Evolutionary conservation across 2,329 filamentous ascomycete species (phyloP), one percentile per base, ranked within the genome.

Genomic region (Sporothrix pallida): DNA sequence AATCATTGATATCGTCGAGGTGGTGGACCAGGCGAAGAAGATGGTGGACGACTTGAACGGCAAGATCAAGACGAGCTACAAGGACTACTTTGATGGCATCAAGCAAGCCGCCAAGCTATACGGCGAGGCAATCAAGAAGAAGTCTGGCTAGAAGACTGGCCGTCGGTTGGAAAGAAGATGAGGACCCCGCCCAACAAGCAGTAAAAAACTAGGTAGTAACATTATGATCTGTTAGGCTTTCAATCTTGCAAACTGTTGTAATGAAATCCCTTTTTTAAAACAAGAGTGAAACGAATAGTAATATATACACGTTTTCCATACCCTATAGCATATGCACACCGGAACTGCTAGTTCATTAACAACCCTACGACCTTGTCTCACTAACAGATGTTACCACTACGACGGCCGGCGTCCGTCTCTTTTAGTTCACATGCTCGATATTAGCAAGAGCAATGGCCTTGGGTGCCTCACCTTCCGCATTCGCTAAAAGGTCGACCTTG

Each of bases 31-130:
- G 52, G 20, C 52, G 52, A 13, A 56, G 20, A 56, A 56, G 20
- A 26, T 56, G 52, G 52, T 56, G 20, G 52, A 56, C 9, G 52
- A 56, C 2, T 26, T 56, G 52, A 56, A 56, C 13, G 52, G 52
- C 7, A 56, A 26, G 4, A 56, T 56, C 52, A 56, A 56, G 52
- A 26, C 52, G 20, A 56, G 52, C 52, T 56, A 56, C 52, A 56
- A 56, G 52, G 20, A 7, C 52, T 56, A 26, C 52, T 56, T 56
- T 56, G 52, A 56, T 56, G 52, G 52, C 7, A 56, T 56, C 52
- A 56, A 56, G 52, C 52, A 56, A 7, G 52, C 52, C 9, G 52
- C 52, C 20, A n/a, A 56, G 52, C 52, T 56, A 10, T 56, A 56
- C 52, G 52, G 7, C 20, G 52, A 56, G 52, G 20, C 52, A 10